Base-by-base conservation (phyloP, 1,139 yeast species). In the Nakaseomyces bracarensis region DNA sequence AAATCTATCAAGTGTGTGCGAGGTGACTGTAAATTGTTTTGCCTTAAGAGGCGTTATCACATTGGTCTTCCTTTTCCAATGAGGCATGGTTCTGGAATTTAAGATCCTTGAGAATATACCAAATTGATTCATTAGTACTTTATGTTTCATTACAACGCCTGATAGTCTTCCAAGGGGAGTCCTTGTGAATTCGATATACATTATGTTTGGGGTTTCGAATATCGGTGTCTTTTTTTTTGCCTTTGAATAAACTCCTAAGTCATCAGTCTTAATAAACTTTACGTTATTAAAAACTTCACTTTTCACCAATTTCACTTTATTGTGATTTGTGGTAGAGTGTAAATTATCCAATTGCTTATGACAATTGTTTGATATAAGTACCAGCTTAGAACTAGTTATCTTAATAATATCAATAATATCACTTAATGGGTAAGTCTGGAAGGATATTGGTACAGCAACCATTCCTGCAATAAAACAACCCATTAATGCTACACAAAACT, bases 381-480 rank as follows among this genome's bases (percentile, higher is more conserved):
- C 80, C 46, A 85, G 67, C 57, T 82, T 87, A 1, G 94, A 72
- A 47, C 81, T 84, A 0, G 97, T 85, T 38, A 75, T 70, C 40
- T 74, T 74, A 58, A 91, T 74, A 33, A 89, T 82, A 46, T 77
- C 80, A 16, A 79, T 70, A 41, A 85, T 78, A 51, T 86, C 95
- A 41, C 68, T 68, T 33, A 79, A 55, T 19, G 77, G 72, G 35
- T 82, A 77, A 11, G 76, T 70, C 42, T 82, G 82, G 41, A 87
- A 82, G 42, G 84, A 83, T 36, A 87, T 77, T 0, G 98, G 98
- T 9, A 93, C 93, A 0, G 97, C 97, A 1, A 93, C 89, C 30
- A 86, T 84, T 1, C 95, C 96, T 0, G 96, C 95, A 49, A 91
- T 68, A 54, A 91, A 86, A 58, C 97, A 89, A 2, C 96, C 98